Evolutionary conservation across 331 rosid genomes (phyloP), one percentile per base, ranked within the genome.

Genomic region (Pyrus hybrid): DNA sequence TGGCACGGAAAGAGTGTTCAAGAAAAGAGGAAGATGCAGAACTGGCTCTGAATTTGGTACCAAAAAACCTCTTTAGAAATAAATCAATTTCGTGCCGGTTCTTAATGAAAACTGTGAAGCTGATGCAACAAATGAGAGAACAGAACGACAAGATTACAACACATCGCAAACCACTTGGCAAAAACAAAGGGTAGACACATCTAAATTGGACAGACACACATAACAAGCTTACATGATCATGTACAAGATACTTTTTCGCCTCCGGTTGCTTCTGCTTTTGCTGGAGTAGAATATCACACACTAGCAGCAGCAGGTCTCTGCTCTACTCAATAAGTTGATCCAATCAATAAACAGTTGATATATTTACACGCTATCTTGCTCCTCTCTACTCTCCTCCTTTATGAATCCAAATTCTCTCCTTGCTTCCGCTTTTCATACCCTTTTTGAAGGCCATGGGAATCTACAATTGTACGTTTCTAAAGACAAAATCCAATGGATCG

Each of bases 301-400:
- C 73, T 60, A 82, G 85, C 76, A 78, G 81, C 51, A 25, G 68
- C 73, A 61, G 73, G 76, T 65, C 43, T 80, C 79, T 79, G 86
- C 82, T 47, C 83, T 69, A 68, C 87, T 64, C 37, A 75, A 76
- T 76, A 71, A 63, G 51, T 80, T 62, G 83, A 78, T 76, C 77
- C 80, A 81, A 80, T 73, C 75, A 78, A 83, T 60, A 79, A 66
- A 73, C 83, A 71, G 68, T 72, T 71, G 82, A 81, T 29, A 83
- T 90, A 90, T 92, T 83, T 92, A 90, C 97, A 87, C 66, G 88
- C 84, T 80, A 74, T 81, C 83, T 75, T 68, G 85, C 80, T 83
- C 79, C 81, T 78, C 82, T 81, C 88, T 83, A 85, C 76, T 81
- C 80, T 62, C 80, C 79, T 82, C 78, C 54, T 43, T 63, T 66